phyloP scores from a whole-genome alignment of 345 rosid genomes.

The Salix koriyanagi region DNA sequence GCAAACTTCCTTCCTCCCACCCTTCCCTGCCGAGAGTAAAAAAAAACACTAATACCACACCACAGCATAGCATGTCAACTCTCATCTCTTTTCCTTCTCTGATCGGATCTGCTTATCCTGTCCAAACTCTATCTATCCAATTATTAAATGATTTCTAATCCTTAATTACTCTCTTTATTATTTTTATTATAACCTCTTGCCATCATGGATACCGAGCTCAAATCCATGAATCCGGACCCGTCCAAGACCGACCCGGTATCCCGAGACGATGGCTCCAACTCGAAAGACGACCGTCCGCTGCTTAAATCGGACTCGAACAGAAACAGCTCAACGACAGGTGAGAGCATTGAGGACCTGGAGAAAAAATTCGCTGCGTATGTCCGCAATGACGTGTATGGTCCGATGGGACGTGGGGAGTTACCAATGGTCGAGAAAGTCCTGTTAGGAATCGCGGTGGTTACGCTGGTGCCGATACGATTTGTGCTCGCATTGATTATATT shows the following conservation, averaged over 20 bases:
- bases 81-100: neutral
- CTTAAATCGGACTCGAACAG: conserved; percentile 50
- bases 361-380: conserved; percentile 86
- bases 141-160: neutral
- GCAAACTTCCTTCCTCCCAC: neutral
- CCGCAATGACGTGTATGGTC: conserved; percentile 73
- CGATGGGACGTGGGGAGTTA: conserved; percentile 82
- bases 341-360: conserved; percentile 63
- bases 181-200: neutral
- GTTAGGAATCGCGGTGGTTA: conserved; percentile 53
- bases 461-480: conserved; percentile 70
- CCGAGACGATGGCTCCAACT: conserved; percentile 31
- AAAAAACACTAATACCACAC: neutral
- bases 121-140: neutral
- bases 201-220: conserved; percentile 63
- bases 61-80: neutral
- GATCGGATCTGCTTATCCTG: neutral
- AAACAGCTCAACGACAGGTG: conserved; percentile 8
- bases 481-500: conserved; percentile 46
- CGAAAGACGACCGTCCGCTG: conserved; percentile 68
- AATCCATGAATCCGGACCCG: conserved; percentile 42
- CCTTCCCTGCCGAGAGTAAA: neutral
- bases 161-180: neutral
- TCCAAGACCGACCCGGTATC: conserved; percentile 6
- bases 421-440: conserved; percentile 61